Evolutionary conservation across 495 filamentous ascomycete genomes (phyloP).

Genomic region (Friedmanniomyces endolithicus): DNA sequence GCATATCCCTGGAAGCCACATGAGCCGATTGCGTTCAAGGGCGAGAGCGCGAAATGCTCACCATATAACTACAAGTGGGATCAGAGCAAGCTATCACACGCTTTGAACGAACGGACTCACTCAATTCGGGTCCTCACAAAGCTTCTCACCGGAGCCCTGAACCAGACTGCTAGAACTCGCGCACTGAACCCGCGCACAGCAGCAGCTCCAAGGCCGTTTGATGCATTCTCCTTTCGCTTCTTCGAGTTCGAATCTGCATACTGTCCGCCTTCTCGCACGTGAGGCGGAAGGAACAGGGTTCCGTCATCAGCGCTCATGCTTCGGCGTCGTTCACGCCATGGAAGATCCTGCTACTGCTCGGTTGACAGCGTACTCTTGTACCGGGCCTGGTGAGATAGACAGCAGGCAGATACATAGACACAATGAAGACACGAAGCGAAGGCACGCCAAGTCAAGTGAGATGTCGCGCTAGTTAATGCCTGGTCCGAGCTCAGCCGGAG

Average conservation of each 20-base stretch:
- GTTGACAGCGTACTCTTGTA: too few relatives aligned
- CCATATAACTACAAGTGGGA: conserved; percentile 43
- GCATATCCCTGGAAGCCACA: conserved; percentile 44
- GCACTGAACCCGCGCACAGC: conserved; percentile 67
- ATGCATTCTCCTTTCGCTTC: conserved; percentile 47
- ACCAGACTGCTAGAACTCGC: conserved; percentile 75
- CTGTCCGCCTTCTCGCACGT: conserved; percentile 1
- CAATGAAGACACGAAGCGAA: too few relatives aligned
- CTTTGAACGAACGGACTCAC: conserved; percentile 36
- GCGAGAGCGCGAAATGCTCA: conserved; percentile 24
- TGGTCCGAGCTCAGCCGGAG: too few relatives aligned
- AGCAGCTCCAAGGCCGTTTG: conserved; percentile 63
- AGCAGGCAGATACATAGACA: too few relatives aligned
- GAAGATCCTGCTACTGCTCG: not conserved
- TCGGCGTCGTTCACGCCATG: not conserved
- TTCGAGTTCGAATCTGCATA: conserved; percentile 4
- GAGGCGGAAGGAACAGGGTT: conserved; percentile 1
- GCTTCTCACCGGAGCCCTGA: conserved; percentile 74
- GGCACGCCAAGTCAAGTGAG: not conserved
- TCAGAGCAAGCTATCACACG: not conserved
- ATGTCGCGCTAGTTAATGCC: not conserved
- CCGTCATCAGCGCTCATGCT: conserved; percentile 12
- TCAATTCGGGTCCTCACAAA: conserved; percentile 84
- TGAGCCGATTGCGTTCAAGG: not conserved
- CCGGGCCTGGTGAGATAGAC: too few relatives aligned